Evolutionary conservation across 2,329 filamentous ascomycete species (phyloP).

Genomic region (Calonectria pteridis): DNA sequence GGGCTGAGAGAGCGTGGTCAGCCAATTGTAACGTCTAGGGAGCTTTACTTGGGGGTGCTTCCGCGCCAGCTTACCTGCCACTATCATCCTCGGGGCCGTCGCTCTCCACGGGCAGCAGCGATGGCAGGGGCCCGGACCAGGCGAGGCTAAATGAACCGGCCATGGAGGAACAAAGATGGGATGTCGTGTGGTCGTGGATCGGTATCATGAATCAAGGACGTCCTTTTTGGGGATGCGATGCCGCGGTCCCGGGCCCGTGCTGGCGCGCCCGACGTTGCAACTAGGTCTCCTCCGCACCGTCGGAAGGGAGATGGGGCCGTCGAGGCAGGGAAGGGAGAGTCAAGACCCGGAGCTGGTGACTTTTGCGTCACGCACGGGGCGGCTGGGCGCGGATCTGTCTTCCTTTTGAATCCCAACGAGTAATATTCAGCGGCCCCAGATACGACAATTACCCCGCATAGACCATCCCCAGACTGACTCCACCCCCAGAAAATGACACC

Average conservation of each 20-base stretch:
- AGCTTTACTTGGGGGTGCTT: not conserved
- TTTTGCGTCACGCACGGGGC: slow-evolving; percentile 13
- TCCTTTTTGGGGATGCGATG: not conserved
- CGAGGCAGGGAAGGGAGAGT: too few relatives aligned
- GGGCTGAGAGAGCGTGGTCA: slow-evolving; percentile 4
- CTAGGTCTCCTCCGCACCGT: not conserved
- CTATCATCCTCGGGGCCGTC: slow-evolving; percentile 13
- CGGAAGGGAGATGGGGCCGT: too few relatives aligned
- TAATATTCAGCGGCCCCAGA: slow-evolving; percentile 29
- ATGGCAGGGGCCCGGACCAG: slow-evolving; percentile 31
- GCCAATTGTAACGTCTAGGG: not conserved
- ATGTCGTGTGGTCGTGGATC: not conserved
- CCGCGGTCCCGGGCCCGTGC: not conserved
- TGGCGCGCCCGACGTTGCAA: not conserved
- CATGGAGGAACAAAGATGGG: slow-evolving; percentile 8
- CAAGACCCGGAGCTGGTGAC: slow-evolving; percentile 19
- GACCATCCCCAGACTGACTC: slow-evolving; percentile 28
- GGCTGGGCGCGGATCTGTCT: slow-evolving; percentile 8
- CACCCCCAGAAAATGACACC: slow-evolving; percentile 24
- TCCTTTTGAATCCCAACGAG: slow-evolving; percentile 25
- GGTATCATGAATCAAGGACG: not conserved
- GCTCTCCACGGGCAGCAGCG: slow-evolving; percentile 25
- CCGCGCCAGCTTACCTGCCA: slow-evolving; percentile 1
- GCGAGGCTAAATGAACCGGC: slow-evolving; percentile 23
- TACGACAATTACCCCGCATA: slow-evolving; percentile 30